These are phyloP conservation scores for Aquanectria penicillioides DNA, from an alignment of 2,329 filamentous ascomycete species.

Conservation along the genomic window DNA sequence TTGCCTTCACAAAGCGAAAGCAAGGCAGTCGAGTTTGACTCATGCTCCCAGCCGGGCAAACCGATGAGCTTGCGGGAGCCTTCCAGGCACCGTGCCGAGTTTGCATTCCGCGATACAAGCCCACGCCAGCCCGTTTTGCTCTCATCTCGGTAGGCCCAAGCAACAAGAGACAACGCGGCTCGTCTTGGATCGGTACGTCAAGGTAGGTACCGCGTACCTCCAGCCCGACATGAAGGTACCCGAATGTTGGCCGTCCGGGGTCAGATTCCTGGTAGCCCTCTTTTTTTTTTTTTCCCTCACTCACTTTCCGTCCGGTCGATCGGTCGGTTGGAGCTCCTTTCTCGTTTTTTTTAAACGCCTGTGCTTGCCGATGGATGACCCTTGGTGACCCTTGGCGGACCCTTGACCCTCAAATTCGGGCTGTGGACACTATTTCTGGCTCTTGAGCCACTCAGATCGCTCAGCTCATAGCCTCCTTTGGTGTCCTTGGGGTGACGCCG, in stretches of 20 bases:
- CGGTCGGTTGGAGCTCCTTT: not conserved
- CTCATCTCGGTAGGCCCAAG: not conserved
- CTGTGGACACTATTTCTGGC: slow-evolving; percentile 43
- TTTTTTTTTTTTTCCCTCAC: slow-evolving; percentile 18
- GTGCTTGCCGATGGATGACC: slow-evolving; percentile 27
- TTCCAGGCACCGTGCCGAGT: not conserved
- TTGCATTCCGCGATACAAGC: slow-evolving; percentile 13
- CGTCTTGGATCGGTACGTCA: not conserved
- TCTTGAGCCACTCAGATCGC: slow-evolving; percentile 30
- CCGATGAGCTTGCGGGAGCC: not conserved
- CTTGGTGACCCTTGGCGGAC: slow-evolving; percentile 31
- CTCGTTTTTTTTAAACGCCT: slow-evolving; percentile 16
- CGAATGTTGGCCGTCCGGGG: slow-evolving; percentile 14
- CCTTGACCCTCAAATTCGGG: slow-evolving; percentile 29
- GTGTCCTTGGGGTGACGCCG: slow-evolving; percentile 32
- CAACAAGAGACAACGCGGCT: not conserved
- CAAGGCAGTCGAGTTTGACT: slow-evolving; percentile 1
- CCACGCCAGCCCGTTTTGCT: too few species aligned
- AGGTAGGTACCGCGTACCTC: not conserved
- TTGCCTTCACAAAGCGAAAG: not conserved
- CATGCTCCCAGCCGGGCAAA: not conserved
- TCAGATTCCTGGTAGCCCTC: not conserved
- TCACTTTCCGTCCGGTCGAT: not conserved
- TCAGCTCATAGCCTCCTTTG: slow-evolving; percentile 35
- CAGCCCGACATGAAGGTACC: slow-evolving; percentile 12